Evolutionary conservation across 2,329 filamentous ascomycete genomes (phyloP), one percentile per base, ranked within the genome.

Genomic region (Alternaria postmessia): DNA sequence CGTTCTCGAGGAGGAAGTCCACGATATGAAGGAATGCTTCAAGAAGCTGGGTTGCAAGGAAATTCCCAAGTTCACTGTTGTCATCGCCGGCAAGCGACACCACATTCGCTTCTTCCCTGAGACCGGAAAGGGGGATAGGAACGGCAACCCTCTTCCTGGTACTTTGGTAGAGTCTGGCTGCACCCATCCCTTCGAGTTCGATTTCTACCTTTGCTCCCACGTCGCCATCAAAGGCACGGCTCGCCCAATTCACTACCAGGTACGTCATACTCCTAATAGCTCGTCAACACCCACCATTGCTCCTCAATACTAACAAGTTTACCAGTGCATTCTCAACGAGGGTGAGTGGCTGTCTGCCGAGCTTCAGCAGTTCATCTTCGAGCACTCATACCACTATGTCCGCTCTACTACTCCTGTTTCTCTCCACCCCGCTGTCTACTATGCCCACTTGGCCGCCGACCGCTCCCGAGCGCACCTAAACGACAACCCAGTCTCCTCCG

Each of bases 371-470:
- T 91, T 98, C 86, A 90, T 98, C 22, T 98, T 98, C 71, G 91
- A 97, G 67, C 93, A 97, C 64, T 96, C 91, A 44, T 99, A 97
- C 78, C 93, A 96, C 57, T 99, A 97, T 73, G 89, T 91, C 56
- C 88, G 95, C 16, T 95, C 94, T 0, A 98, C 94, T 0, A 98
- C 94, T 0, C 93, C 95, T 0, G 94, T 99, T 0, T 97, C 94
- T 0, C 80, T 95, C 0, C 91, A 86, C 66, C 95, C 95, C 0
- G 93, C 95, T 0, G 90, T 98, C 0, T 99, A 99, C 84, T 99
- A 99, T 69, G 93, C 96, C 0, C 95, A 99, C 79, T 80, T 99
- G 64, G 93, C 94, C 34, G 90, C 93, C 8, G 88, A 88, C 59
- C 91, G 95, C 51, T 93, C 92, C 20, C 88, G 89, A 54, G 83